Evolutionary conservation across 2,329 filamentous ascomycete species (phyloP).

Genomic region (Cryphonectria radicalis): DNA sequence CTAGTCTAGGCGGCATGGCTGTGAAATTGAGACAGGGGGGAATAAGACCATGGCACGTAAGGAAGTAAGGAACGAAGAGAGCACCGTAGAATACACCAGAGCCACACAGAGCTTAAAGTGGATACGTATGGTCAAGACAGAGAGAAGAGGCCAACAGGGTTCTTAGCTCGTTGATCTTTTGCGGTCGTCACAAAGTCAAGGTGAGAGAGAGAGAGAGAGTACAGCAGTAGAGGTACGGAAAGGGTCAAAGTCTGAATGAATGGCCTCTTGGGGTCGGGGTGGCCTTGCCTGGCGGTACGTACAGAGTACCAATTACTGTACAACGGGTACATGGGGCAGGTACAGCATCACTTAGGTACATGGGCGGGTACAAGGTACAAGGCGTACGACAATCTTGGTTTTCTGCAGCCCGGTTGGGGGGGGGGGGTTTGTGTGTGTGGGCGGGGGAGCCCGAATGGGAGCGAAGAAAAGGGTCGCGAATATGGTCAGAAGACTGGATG

Average conservation of each 20-base stretch:
- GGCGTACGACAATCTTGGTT: not conserved
- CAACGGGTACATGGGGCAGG: not conserved
- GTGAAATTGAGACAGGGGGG: slow-evolving; percentile 29
- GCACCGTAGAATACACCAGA: not conserved
- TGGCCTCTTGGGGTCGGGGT: not conserved
- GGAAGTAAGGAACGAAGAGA: slow-evolving; percentile 1
- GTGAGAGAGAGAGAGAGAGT: not conserved
- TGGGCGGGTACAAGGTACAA: not conserved
- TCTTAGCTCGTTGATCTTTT: slow-evolving; percentile 5
- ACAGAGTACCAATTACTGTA: not conserved
- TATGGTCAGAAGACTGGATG: slow-evolving; percentile 27
- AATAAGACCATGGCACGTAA: slow-evolving; percentile 2
- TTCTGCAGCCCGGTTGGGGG: not conserved
- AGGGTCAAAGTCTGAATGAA: not conserved
- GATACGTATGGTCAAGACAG: not conserved
- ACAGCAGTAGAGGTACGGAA: not conserved
- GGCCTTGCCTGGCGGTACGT: not conserved
- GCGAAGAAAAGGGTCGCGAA: slow-evolving; percentile 22
- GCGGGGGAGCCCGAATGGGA: slow-evolving; percentile 14
- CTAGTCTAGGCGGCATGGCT: slow-evolving; percentile 27
- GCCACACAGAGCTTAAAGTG: slow-evolving; percentile 5
- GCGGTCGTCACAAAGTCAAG: not conserved
- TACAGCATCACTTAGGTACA: not conserved
- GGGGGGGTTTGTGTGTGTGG: not conserved
- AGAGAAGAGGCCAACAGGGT: slow-evolving; percentile 8